Conservation (phyloP, 371 early-diverging fungal species). For the Circinella minor region DNA sequence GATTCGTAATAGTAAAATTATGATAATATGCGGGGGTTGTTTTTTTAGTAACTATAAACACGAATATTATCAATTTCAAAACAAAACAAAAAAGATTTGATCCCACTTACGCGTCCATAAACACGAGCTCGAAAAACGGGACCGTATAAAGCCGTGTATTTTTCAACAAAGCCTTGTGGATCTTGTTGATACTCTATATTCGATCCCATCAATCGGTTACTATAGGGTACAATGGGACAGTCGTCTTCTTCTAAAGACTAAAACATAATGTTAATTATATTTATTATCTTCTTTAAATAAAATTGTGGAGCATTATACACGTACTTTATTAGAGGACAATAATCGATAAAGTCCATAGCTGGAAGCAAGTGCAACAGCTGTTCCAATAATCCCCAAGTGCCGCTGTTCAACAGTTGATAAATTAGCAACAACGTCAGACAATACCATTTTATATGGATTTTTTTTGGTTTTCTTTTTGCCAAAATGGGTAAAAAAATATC, state of each 20-base stretch:
- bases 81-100: no score
- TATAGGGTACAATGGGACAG: slow-evolving; percentile 24
- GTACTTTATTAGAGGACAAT: no score
- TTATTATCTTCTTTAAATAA: no score
- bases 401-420: not conserved
- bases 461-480: no score
- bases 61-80: no score
- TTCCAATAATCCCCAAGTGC: not conserved
- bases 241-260: not conserved
- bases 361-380: not conserved
- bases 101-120: slow-evolving; percentile 19
- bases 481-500: no score
- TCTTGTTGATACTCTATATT: slow-evolving; percentile 16
- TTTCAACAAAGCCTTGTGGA: slow-evolving; percentile 20
- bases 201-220: slow-evolving; percentile 19
- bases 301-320: no score
- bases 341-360: no score
- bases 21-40: not conserved
- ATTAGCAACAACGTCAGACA: no score
- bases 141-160: slow-evolving; percentile 15
- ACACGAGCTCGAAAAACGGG: slow-evolving; percentile 19
- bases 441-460: no score
- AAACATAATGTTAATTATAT: no score
- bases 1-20: no score
- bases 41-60: not conserved